Evolutionary conservation across 805 yeast genomes (phyloP), one percentile per base, ranked within the genome.

Genomic region (Candida sithepensis): DNA sequence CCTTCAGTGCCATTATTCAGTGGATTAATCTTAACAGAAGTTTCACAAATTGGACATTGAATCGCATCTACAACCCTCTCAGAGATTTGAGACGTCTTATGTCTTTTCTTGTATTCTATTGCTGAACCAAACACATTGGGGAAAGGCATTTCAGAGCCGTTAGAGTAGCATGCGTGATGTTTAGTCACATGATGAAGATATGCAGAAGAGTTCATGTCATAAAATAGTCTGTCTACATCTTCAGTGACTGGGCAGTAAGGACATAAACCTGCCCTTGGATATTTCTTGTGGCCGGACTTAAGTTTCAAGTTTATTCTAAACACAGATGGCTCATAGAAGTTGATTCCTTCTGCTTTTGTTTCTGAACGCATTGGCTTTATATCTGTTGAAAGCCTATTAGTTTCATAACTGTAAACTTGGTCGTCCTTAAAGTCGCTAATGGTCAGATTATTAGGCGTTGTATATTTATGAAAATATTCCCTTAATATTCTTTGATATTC

Each of bases 151-250:
- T 54, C 59, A 39, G 50, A 46, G 10, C 69, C 69, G n/a, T 57
- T 56, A 4, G 62, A 55, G 51, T 60, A 63, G 8, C 65, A 63
- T 3, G 68, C 68, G 41, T 66, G 70, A 18, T 59, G 58, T 39
- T 58, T 61, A 5, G 65, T 56, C 30, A 66, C 58, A 46, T 66
- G 70, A 34, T 64, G 67, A n/a, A 61, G 53, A 40, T 66, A 66
- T 23, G 53, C 52, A 4, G 63, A 57, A 19, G 57, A 59, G 40
- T 54, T 54, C 48, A 56, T 44, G 41, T 59, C 61, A 42, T 52
- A 54, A 45, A 63, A 65, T 4, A 54, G 48, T 23, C 46, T 51
- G 38, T 53, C 50, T 13, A 47, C 32, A 36, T 46, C 45, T 16
- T 36, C 42, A 8, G 51, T 44, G 16, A 39, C 41, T n/a, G 46